These are phyloP conservation scores for Elaeagnus macrophylla DNA, from an alignment of 306 rosid species.

Conservation along the genomic window DNA sequence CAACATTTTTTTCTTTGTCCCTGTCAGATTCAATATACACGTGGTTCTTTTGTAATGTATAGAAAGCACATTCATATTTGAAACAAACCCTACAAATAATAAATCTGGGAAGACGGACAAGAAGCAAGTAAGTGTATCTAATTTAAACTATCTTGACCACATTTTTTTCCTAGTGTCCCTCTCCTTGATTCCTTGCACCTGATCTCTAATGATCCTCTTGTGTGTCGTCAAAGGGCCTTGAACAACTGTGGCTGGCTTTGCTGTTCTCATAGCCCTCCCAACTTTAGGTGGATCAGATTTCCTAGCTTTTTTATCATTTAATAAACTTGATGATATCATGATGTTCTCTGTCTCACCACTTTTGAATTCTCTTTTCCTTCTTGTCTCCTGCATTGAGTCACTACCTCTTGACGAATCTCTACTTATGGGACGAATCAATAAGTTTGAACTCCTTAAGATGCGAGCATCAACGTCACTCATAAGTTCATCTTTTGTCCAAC, in stretches of 20 bases:
- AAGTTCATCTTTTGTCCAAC: conserved; percentile 28
- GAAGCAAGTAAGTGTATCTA: conserved; percentile 12
- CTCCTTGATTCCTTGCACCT: conserved; percentile 48
- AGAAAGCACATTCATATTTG: no score
- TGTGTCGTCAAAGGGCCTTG: conserved; percentile 52
- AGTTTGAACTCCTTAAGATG: conserved; percentile 48
- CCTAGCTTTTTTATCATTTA: conserved; percentile 39
- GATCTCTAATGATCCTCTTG: conserved; percentile 58
- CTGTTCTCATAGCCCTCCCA: conserved; percentile 40
- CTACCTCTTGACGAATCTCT: conserved; percentile 49
- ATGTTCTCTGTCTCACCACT: conserved; percentile 60
- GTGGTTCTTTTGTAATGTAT: no score
- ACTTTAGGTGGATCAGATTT: conserved; percentile 75
- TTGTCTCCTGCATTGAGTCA: conserved; percentile 41
- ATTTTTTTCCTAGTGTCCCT: conserved; percentile 68
- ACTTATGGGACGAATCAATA: conserved; percentile 30
- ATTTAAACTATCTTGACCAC: conserved; percentile 49
- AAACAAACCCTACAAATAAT: no score
- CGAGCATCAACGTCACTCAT: conserved; percentile 43
- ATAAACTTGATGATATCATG: conserved; percentile 19
- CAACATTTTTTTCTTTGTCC: no score
- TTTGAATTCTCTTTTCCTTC: conserved; percentile 53
- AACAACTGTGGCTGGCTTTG: conserved; percentile 34
- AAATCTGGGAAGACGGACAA: background rate
- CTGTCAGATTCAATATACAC: no score